Percentiles rank a stretch among this genome's conserved stretches.
Evolutionary conservation across 2,329 filamentous ascomycete species (phyloP).

Genomic region (Dactylella cylindrospora): DNA sequence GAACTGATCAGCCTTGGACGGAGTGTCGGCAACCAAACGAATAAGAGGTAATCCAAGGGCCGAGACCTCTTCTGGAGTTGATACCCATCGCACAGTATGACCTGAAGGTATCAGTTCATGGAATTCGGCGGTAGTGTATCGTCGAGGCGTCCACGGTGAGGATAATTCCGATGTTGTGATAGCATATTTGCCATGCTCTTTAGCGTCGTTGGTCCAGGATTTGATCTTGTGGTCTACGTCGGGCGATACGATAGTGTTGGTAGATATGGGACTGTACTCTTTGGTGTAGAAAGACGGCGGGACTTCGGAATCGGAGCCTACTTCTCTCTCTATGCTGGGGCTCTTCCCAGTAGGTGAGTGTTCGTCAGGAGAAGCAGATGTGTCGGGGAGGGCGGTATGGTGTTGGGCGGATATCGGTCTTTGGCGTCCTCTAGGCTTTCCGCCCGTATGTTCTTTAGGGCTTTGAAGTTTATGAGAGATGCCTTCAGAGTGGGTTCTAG

Average conservation of each 20-base stretch:
- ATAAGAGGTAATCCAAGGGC: conserved; percentile 32
- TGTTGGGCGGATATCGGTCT: conserved; percentile 33
- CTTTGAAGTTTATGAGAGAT: conserved; percentile 53
- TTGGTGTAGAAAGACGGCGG: conserved; percentile 41
- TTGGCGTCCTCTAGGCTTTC: conserved; percentile 33
- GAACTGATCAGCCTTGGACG: conserved; percentile 36
- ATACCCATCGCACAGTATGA: conserved; percentile 38
- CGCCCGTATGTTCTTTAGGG: conserved; percentile 24
- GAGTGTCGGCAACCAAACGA: conserved; percentile 31
- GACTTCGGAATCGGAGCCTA: conserved; percentile 36
- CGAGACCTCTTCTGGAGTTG: conserved; percentile 31
- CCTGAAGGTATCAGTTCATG: conserved; percentile 34
- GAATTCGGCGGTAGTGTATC: conserved; percentile 33
- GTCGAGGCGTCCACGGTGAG: conserved; percentile 19
- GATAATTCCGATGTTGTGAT: conserved; percentile 25
- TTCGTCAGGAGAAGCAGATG: conserved; percentile 37
- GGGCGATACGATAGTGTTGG: conserved; percentile 38
- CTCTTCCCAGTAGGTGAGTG: conserved; percentile 41
- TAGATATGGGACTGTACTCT: conserved; percentile 40
- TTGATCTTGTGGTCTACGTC: conserved; percentile 42
- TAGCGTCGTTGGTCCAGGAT: conserved; percentile 27
- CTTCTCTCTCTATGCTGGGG: conserved; percentile 39
- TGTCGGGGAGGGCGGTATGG: conserved; percentile 31
- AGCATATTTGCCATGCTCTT: conserved; percentile 14
- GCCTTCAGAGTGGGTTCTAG: conserved; percentile 57